phyloP scores from a whole-genome alignment of 2,329 filamentous ascomycete genomes.

The Penicillium sp. region DNA sequence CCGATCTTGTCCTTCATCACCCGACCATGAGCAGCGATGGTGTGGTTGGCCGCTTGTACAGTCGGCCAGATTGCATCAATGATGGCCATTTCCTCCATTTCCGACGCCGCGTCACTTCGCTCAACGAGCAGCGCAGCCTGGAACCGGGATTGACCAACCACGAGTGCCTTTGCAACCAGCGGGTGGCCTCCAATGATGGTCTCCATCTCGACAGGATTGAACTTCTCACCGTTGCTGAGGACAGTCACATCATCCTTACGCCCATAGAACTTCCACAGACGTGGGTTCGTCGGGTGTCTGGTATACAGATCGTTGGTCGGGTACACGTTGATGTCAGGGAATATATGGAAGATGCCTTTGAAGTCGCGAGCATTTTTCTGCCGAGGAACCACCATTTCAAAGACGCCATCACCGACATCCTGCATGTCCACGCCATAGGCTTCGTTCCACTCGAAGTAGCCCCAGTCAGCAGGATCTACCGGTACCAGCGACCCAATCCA shows the following conservation, averaged over 20 bases:
- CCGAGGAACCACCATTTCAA: slow-evolving; percentile 26
- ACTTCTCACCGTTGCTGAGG: slow-evolving; percentile 46
- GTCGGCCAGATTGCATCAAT: slow-evolving; percentile 47
- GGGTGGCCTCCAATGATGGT: slow-evolving; percentile 35
- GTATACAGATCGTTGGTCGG: slow-evolving; percentile 41
- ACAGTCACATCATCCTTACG: slow-evolving; percentile 46
- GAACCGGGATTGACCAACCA: slow-evolving; percentile 38
- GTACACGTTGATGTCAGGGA: slow-evolving; percentile 36
- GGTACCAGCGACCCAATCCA: slow-evolving; percentile 15
- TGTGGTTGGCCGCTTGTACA: slow-evolving; percentile 45
- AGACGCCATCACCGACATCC: slow-evolving; percentile 21
- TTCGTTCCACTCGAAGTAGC: slow-evolving; percentile 37
- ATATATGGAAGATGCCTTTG: slow-evolving; percentile 37
- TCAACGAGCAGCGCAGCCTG: slow-evolving; percentile 42
- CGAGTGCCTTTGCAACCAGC: slow-evolving; percentile 30
- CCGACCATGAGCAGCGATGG: slow-evolving; percentile 41
- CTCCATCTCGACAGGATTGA: slow-evolving; percentile 45
- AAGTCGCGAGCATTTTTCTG: slow-evolving; percentile 11
- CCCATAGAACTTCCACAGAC: slow-evolving; percentile 40
- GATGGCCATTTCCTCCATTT: slow-evolving; percentile 19
- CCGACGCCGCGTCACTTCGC: slow-evolving; percentile 15
- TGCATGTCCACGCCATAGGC: slow-evolving; percentile 30
- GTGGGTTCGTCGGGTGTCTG: slow-evolving; percentile 36
- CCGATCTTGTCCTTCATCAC: slow-evolving; percentile 44
- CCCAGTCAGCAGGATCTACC: slow-evolving; percentile 29